Evolutionary conservation across 805 yeast genomes (phyloP), one percentile per base, ranked within the genome.

Genomic region (Candida rishiriensis): DNA sequence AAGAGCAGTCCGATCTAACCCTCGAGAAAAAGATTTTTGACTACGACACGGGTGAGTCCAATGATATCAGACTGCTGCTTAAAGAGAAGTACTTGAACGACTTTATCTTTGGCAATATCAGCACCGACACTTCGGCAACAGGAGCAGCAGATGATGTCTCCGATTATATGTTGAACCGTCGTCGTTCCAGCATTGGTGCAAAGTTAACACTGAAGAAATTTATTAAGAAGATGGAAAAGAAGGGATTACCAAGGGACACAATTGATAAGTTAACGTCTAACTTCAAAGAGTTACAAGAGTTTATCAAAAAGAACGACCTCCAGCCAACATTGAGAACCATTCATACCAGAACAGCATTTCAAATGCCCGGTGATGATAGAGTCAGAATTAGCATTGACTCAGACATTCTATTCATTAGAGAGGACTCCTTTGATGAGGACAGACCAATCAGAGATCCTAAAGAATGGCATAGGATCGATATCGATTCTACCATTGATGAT

Each of bases 331-430:
- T 93, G 61, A 81, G 98, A 69, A 78, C 97, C 10, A 78, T 83
- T 32, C 88, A 87, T 69, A 86, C 88, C 35, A 78, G 98, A 65
- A 87, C 96, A 6, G 98, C 98, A 2, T 91, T 93, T 72, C 97
- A 91, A 72, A 91, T 91, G 56, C 99, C 99, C 3, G 97, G 97
- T 46, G 98, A 93, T 63, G 95, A 90, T 63, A 79, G 91, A 59
- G 84, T 90, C 33, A 81, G 98, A 62, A 82, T 93, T 48, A 83
- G 87, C 36, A 87, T 91, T 51, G 98, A 91, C 66, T 84, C 95
- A 13, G 93, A 93, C 62, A 79, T 93, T 44, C 60, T 83, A 41
- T 90, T 87, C 60, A 83, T 91, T 49, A 79, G 98, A 56, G 99
- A 91, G 63, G 98, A 91, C 63, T 68, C 91, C 0, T 85, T 91